Percentiles rank a stretch among this genome's conserved stretches.
These are phyloP conservation scores for Fusarium virguliforme DNA, from an alignment of 2,329 filamentous ascomycete genomes.

Conservation along the genomic window DNA sequence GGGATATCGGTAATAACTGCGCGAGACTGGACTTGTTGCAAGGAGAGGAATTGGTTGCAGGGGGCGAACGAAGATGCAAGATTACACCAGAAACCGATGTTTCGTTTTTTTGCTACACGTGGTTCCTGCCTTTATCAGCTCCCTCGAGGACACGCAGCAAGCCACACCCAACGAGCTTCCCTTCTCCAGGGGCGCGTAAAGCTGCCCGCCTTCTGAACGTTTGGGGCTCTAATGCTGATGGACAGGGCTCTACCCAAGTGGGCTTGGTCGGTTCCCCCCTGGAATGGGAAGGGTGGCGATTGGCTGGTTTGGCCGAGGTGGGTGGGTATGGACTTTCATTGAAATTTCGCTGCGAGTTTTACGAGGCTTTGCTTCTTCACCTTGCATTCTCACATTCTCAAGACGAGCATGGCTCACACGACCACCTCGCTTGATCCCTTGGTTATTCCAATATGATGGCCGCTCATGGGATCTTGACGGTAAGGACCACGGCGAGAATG, in stretches of 20 bases:
- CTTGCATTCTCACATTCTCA: constrained; percentile 30
- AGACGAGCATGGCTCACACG: constrained; percentile 11
- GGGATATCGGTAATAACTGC: not conserved
- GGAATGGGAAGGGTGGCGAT: constrained; percentile 36
- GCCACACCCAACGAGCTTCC: constrained; percentile 2
- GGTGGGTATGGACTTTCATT: constrained; percentile 31
- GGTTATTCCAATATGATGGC: constrained; percentile 11
- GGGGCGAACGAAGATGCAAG: constrained; percentile 36
- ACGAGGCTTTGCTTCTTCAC: constrained; percentile 25
- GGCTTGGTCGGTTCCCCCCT: constrained; percentile 28
- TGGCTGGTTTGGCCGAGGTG: constrained; percentile 41
- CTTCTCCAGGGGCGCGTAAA: constrained; percentile 40
- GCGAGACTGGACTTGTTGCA: constrained; percentile 6
- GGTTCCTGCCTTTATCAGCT: constrained; percentile 31
- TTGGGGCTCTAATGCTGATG: constrained; percentile 31
- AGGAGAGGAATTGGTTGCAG: constrained; percentile 29
- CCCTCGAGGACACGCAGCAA: constrained; percentile 37
- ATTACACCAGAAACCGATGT: constrained; percentile 32
- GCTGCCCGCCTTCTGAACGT: constrained; percentile 23
- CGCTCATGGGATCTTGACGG: not conserved
- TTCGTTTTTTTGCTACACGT: constrained; percentile 43
- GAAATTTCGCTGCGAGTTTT: constrained; percentile 44
- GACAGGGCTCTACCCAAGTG: constrained; percentile 39
- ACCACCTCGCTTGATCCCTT: constrained; percentile 1
- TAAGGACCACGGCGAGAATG: not conserved